Percentiles rank a stretch among this genome's conserved stretches.
Conservation (phyloP, 2,329 filamentous ascomycete genomes). For the Colletotrichum brevisporum region DNA sequence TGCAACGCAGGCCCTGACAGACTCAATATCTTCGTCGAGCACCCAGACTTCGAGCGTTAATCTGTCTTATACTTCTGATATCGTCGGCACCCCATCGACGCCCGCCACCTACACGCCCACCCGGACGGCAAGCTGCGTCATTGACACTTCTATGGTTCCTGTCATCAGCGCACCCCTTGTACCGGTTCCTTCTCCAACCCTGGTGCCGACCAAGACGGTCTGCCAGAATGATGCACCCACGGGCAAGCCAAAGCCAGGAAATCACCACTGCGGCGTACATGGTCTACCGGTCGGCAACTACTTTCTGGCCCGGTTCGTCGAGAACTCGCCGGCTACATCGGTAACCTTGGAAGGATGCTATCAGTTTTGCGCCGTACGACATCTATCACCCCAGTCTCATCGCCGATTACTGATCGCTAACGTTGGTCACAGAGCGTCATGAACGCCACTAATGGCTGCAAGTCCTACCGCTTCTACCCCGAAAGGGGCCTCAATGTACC, state of each 20-base stretch:
- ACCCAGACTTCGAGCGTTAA: not conserved
- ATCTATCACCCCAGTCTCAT: not conserved
- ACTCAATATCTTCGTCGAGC: not conserved
- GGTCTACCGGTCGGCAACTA: slow-evolving; percentile 52
- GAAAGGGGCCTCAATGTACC: slow-evolving; percentile 48
- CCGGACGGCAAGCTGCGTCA: slow-evolving; percentile 44
- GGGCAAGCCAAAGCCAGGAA: slow-evolving; percentile 48
- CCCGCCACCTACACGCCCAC: slow-evolving; percentile 9
- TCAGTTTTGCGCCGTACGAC: slow-evolving; percentile 56
- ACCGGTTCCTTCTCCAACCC: slow-evolving; percentile 44
- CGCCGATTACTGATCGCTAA: not conserved
- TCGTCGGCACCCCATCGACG: slow-evolving; percentile 31
- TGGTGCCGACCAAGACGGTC: slow-evolving; percentile 50
- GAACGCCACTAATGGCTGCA: slow-evolving; percentile 50
- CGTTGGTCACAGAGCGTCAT: slow-evolving; percentile 47
- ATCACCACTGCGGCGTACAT: slow-evolving; percentile 56
- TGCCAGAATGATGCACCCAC: slow-evolving; percentile 47
- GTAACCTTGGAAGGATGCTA: slow-evolving; percentile 58
- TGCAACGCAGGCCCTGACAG: not conserved
- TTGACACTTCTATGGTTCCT: slow-evolving; percentile 52
- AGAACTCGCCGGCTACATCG: slow-evolving; percentile 50
- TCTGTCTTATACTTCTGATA: slow-evolving; percentile 2
- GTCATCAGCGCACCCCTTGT: slow-evolving; percentile 46
- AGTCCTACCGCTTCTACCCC: slow-evolving; percentile 54
- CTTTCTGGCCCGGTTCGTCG: slow-evolving; percentile 55